Conservation (phyloP, 495 filamentous ascomycete species). For the Aspergillus nanangensis region DNA sequence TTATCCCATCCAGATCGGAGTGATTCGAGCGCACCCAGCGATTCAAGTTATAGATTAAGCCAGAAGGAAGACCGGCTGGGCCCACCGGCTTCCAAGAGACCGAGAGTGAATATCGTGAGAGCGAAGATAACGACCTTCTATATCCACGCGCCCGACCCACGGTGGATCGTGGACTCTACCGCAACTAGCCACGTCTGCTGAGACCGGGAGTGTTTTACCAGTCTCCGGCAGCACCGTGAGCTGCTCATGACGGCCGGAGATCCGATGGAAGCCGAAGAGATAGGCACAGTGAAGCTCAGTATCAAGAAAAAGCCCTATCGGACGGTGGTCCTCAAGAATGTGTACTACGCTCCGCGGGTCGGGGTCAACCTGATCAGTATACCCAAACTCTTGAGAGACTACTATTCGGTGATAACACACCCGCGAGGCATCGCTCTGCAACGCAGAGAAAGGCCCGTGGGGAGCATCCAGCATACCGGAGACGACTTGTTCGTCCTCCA, state of each 20-base stretch:
- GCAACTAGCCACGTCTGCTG: conserved; percentile 15
- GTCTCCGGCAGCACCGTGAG: conserved; percentile 10
- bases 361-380: conserved; percentile 13
- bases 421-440: conserved; percentile 9
- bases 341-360: conserved; percentile 4
- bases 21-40: conserved; percentile 6
- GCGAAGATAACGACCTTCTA: conserved; percentile 7
- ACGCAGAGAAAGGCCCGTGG: conserved; percentile 12
- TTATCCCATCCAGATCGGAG: conserved; percentile 3
- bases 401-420: conserved; percentile 8
- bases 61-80: conserved; percentile 13
- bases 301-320: conserved; percentile 7
- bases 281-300: conserved; percentile 12
- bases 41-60: conserved; percentile 9
- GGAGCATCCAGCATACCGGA: conserved; percentile 7
- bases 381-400: conserved; percentile 2
- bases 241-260: conserved; percentile 10
- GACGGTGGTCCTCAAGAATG: conserved; percentile 8
- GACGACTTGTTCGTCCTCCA: conserved; percentile 13
- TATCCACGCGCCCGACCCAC: conserved; percentile 11
- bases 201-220: conserved; percentile 13
- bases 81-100: conserved; percentile 2
- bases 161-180: conserved; percentile 16
- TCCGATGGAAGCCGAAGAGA: conserved; percentile 14
- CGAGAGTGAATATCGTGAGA: conserved; percentile 1